These are phyloP conservation scores for Ceratobasidium sp. DNA, from an alignment of 1,284 basidiomycete genomes.

Conservation along the genomic window DNA sequence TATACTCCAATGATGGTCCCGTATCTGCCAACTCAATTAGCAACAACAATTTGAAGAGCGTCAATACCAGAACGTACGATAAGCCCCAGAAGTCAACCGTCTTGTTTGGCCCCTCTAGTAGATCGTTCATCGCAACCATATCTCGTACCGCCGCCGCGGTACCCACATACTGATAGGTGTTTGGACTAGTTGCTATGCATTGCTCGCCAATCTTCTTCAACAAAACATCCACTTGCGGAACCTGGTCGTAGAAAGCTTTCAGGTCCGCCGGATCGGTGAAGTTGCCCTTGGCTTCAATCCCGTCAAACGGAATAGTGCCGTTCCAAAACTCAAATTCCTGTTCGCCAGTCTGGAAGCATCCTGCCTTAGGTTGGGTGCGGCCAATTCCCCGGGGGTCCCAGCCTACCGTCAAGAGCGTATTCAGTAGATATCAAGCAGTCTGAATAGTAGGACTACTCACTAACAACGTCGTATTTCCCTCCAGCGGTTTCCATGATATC, in stretches of 20 bases:
- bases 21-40: constrained; percentile 43
- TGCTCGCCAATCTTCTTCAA: constrained; percentile 26
- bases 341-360: constrained; percentile 26
- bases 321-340: constrained; percentile 35
- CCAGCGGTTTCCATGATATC: not conserved
- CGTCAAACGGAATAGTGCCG: not conserved
- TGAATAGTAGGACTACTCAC: not conserved
- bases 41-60: not conserved
- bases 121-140: constrained; percentile 42
- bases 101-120: constrained; percentile 21
- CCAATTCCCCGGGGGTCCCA: constrained; percentile 47
- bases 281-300: not conserved
- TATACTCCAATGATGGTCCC: constrained; percentile 48
- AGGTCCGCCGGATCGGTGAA: not conserved
- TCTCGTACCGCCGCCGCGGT: constrained; percentile 41
- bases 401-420: not conserved
- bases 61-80: not conserved
- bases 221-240: constrained; percentile 19
- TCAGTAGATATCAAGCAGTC: not conserved
- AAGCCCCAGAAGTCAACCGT: constrained; percentile 37
- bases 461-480: constrained; percentile 44
- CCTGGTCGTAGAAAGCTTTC: too few relatives aligned
- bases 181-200: constrained; percentile 15
- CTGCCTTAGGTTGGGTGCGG: constrained; percentile 21
- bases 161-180: constrained; percentile 41